These are phyloP conservation scores for Phytopythium delawarense DNA, from an alignment of 352 stramenopile genomes.

Conservation along the genomic window DNA sequence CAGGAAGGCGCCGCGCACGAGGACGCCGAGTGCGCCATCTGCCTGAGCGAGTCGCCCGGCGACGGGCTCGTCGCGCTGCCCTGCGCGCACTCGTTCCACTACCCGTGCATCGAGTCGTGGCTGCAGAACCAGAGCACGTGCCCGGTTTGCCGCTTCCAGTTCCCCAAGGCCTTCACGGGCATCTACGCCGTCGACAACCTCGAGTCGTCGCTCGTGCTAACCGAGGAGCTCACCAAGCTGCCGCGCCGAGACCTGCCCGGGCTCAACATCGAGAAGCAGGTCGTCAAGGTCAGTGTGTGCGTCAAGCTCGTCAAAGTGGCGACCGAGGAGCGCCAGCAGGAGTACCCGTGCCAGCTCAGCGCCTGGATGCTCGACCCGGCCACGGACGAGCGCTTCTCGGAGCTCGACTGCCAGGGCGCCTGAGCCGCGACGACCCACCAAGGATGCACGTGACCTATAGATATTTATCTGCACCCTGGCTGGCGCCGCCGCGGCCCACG, in stretches of 20 bases:
- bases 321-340: conserved; percentile 32
- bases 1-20: conserved; percentile 20
- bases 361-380: conserved; percentile 39
- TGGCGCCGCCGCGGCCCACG: not conserved
- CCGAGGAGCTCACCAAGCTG: conserved; percentile 37
- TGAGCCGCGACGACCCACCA: conserved; percentile 11
- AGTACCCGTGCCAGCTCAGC: conserved; percentile 65
- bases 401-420: conserved; percentile 26
- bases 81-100: conserved; percentile 92
- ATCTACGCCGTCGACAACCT: conserved; percentile 67
- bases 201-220: conserved; percentile 54
- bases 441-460: conserved; percentile 23
- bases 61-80: conserved; percentile 59
- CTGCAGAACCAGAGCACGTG: conserved; percentile 88
- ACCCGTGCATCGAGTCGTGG: conserved; percentile 90
- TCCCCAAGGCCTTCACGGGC: conserved; percentile 66
- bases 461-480: conserved; percentile 34
- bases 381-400: conserved; percentile 34
- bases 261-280: conserved; percentile 44
- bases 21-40: conserved; percentile 82
- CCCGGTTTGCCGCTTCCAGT: conserved; percentile 92
- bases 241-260: conserved; percentile 33
- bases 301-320: conserved; percentile 57
- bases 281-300: conserved; percentile 50
- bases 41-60: conserved; percentile 78